A percentile compares a stretch with the other conserved stretches of the same genome.
These are phyloP conservation scores for Asterochloris erici DNA, from an alignment of 139 green algal genomes.

Conservation along the genomic window DNA sequence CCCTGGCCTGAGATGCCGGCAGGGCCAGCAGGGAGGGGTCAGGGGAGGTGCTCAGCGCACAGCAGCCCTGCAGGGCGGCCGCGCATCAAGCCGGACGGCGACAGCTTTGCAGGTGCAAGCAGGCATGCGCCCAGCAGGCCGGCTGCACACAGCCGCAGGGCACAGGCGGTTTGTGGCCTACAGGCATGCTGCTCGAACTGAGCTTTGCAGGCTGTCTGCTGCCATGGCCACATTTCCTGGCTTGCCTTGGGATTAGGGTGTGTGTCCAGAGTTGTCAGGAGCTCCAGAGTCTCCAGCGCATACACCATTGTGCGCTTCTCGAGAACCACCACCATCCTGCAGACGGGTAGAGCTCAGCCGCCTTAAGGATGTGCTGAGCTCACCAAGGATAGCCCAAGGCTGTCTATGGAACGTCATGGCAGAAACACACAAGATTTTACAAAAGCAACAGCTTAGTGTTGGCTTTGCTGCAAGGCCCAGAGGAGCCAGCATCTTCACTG, in stretches of 20 bases:
- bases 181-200: not conserved
- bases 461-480: not conserved
- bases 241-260: constrained; percentile 30
- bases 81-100: not conserved
- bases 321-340: constrained; percentile 67
- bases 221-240: too few relatives aligned
- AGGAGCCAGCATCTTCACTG: not conserved
- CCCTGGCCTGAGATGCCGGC: constrained; percentile 35
- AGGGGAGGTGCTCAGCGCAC: constrained; percentile 48
- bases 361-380: not conserved
- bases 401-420: not conserved
- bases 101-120: not conserved
- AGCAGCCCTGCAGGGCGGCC: constrained; percentile 37
- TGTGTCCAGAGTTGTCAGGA: constrained; percentile 50
- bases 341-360: not conserved
- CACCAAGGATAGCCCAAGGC: not conserved
- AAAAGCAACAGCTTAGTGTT: not conserved
- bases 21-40: constrained; percentile 65
- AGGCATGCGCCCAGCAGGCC: too few relatives aligned
- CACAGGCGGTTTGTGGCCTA: not conserved
- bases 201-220: not conserved
- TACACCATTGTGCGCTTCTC: constrained; percentile 49
- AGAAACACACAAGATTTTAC: not conserved
- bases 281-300: constrained; percentile 50
- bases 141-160: not conserved